Evolutionary conservation across 2,329 filamentous ascomycete genomes (phyloP), one percentile per base, ranked within the genome.

Genomic region (Metarhizium sp.): DNA sequence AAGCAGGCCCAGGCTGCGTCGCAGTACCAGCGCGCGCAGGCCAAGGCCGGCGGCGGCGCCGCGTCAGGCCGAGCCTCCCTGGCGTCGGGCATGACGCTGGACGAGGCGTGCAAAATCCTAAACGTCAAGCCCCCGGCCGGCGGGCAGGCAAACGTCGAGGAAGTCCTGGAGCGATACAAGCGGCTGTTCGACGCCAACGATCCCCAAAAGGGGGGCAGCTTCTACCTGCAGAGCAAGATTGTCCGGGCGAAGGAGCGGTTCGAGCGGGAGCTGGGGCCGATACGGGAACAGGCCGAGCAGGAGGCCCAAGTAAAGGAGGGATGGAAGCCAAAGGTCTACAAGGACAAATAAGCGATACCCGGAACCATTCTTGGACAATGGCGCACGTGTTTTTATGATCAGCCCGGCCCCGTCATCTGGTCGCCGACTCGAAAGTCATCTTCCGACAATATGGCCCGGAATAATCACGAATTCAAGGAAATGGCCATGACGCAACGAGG

Each of bases 171-270:
- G 63, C 81, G 91, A 54, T 99, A 97, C 79, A 97, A 97, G 82
- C 85, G 87, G 61, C 76, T 99, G 50, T 99, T 96, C 69, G 94
- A 99, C 72, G 77, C 83, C 63, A 99, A 99, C 75, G 89, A 99
- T 61, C 92, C 94, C 11, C 80, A 95, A 72, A 96, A 96, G 68
- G 94, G 94, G 40, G 94, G 94, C 53, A 96, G 91, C 66, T 99
- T 99, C 74, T 99, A 99, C 73, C 79, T 99, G 51, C 94, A 99
- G 75, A 97, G 92, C 79, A 99, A 99, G 76, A 84, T 99, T 55
- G 74, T 97, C 63, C 80, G 94, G 59, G 94, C 94, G 57, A 83
- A 92, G 65, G 92, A 99, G 75, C 79, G 94, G 60, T 87, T 99
- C 74, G 92, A 97, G 76, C 80, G 87, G 64, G 92, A 99, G 73